A percentile compares a stretch with the other conserved stretches of the same genome.
These are phyloP conservation scores for Excoecaria cochinchinensis DNA, from an alignment of 345 rosid genomes.

Conservation along the genomic window DNA sequence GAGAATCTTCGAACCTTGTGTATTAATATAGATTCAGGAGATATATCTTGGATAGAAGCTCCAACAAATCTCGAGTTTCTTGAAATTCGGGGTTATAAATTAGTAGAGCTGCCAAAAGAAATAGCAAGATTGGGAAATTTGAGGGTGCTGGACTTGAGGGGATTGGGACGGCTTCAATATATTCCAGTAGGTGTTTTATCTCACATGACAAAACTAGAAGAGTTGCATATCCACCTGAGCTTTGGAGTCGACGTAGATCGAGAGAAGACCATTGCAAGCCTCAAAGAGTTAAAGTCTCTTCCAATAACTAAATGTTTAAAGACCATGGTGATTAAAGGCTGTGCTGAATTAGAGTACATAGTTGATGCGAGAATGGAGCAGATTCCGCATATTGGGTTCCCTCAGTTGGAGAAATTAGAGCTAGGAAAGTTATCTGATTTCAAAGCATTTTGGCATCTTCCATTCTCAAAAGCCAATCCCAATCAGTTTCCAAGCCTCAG, in stretches of 20 bases:
- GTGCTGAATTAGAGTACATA: too few relatives aligned
- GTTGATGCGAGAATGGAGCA: too few relatives aligned
- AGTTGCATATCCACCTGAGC: not conserved
- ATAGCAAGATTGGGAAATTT: not conserved
- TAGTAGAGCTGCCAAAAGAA: not conserved
- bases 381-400: too few relatives aligned
- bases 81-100: not conserved
- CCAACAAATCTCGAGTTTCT: not conserved
- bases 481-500: too few relatives aligned
- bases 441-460: too few relatives aligned
- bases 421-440: too few relatives aligned
- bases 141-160: not conserved
- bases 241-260: not conserved
- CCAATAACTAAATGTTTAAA: not conserved
- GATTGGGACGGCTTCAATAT: not conserved
- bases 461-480: too few relatives aligned
- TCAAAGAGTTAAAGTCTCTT: not conserved
- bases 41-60: not conserved
- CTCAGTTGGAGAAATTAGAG: too few relatives aligned
- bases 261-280: not conserved
- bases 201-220: not conserved
- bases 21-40: not conserved
- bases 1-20: constrained; percentile 21
- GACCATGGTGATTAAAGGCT: too few relatives aligned
- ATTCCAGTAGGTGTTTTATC: not conserved